phyloP scores from a whole-genome alignment of 306 rosid genomes.

The Coriaria nepalensis region DNA sequence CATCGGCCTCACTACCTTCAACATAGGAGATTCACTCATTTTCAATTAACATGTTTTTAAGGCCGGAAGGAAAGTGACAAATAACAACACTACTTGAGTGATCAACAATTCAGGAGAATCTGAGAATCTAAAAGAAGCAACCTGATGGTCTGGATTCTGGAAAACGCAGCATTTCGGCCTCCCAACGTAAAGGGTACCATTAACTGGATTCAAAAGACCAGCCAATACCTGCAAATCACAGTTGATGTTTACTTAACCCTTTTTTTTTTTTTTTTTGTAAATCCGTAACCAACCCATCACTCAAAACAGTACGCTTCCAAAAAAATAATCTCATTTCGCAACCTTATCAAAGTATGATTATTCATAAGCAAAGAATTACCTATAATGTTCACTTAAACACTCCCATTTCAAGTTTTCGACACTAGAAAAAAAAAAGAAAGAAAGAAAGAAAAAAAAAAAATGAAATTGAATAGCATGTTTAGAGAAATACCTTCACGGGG shows the following conservation, averaged over 20 bases:
- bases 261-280: neutral
- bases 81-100: too few relatives aligned
- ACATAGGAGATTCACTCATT: slow-evolving; percentile 1
- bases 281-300: neutral
- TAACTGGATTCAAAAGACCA: slow-evolving; percentile 58
- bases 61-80: too few relatives aligned
- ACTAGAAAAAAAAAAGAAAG: neutral
- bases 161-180: slow-evolving; percentile 66
- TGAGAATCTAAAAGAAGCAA: slow-evolving; percentile 8
- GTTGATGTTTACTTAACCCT: neutral
- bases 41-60: neutral
- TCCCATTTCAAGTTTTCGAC: too few relatives aligned
- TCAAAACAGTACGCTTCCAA: too few relatives aligned
- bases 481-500: slow-evolving; percentile 50
- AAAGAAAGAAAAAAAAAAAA: neutral
- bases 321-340: too few relatives aligned
- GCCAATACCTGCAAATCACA: slow-evolving; percentile 51
- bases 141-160: slow-evolving; percentile 87
- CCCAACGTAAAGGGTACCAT: slow-evolving; percentile 42
- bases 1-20: slow-evolving; percentile 81
- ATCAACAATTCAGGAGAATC: neutral
- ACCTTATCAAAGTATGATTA: too few relatives aligned
- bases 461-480: neutral
- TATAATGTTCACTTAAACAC: too few relatives aligned
- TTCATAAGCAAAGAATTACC: neutral